Percentiles rank a stretch among this genome's conserved stretches.
phyloP scores from a whole-genome alignment of 31 red algal genomes.

The Porphyra umbilicalis region DNA sequence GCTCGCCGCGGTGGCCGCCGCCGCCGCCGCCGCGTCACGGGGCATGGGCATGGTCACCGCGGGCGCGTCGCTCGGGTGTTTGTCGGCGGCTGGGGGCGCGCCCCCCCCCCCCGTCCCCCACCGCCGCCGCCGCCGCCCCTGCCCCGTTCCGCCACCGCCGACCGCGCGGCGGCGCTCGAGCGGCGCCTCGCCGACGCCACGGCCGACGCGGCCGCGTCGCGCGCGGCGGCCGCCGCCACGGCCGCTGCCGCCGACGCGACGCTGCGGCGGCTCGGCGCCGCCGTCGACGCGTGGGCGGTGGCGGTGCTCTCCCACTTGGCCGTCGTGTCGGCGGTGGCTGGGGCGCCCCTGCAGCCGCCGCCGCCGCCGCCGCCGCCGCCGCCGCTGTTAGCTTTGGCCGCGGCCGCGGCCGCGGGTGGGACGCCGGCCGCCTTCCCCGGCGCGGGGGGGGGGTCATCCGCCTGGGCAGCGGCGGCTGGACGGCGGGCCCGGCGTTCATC shows the following conservation, averaged over 20 bases:
- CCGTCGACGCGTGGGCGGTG: background rate
- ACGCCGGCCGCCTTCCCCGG: too few species aligned
- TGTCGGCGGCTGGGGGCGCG: too few species aligned
- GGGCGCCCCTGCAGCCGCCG: background rate
- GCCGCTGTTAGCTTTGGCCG: too few species aligned
- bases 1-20: background rate
- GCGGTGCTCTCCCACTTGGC: background rate
- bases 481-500: too few species aligned
- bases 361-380: too few species aligned
- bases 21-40: background rate
- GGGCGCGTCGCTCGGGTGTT: too few species aligned
- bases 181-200: background rate
- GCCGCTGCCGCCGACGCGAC: background rate
- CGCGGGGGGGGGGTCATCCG: too few species aligned
- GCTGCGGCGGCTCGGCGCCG: background rate
- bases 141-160: background rate
- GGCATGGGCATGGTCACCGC: background rate
- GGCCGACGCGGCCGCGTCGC: background rate
- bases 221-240: background rate
- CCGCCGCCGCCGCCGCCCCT: background rate
- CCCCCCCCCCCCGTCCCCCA: background rate
- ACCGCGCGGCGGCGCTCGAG: background rate
- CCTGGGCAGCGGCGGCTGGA: too few species aligned
- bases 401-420: too few species aligned
- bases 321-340: background rate